These are phyloP conservation scores for Xerocomellus dryophilus DNA, from an alignment of 768 basidiomycete species.

Conservation along the genomic window DNA sequence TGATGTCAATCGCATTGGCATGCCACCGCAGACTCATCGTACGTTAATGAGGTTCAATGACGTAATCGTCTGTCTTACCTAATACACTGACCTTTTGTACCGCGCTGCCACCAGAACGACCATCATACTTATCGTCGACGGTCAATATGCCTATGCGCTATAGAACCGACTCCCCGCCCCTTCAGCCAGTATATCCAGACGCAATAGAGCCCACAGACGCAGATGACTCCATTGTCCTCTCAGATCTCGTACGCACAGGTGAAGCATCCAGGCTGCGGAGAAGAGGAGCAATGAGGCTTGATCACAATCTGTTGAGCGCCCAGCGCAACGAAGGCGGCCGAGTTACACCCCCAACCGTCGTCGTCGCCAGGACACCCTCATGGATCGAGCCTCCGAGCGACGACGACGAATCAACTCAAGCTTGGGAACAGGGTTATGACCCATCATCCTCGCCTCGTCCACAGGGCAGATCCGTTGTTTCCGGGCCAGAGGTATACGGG, in stretches of 20 bases:
- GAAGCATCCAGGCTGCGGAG: conserved; percentile 73
- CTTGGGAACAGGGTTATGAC: conserved; percentile 36
- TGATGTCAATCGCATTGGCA: too few relatives aligned
- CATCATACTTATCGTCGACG: conserved; percentile 19
- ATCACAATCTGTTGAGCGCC: conserved; percentile 36
- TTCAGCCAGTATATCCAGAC: conserved; percentile 14
- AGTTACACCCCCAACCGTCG: conserved; percentile 25
- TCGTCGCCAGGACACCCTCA: conserved; percentile 30
- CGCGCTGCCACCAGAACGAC: too few relatives aligned
- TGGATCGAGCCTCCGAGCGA: conserved; percentile 36
- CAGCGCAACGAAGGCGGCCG: conserved; percentile 29
- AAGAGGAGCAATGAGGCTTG: conserved; percentile 67
- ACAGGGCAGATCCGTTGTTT: conserved; percentile 10
- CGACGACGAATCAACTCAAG: conserved; percentile 33
- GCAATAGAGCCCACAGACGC: conserved; percentile 41
- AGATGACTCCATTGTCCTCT: conserved; percentile 69
- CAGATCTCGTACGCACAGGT: conserved; percentile 69
- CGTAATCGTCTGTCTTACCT: conserved; percentile 7
- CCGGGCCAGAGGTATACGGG: conserved; percentile 22
- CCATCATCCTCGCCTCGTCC: conserved; percentile 23
- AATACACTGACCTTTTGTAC: background rate
- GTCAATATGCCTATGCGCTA: conserved; percentile 32
- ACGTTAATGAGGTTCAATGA: conserved; percentile 6
- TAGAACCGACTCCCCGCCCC: conserved; percentile 17
- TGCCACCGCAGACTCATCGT: too few relatives aligned